Evolutionary conservation across 371 early-diverging fungal species (phyloP).

Genomic region (Dichotomocladium elegans): DNA sequence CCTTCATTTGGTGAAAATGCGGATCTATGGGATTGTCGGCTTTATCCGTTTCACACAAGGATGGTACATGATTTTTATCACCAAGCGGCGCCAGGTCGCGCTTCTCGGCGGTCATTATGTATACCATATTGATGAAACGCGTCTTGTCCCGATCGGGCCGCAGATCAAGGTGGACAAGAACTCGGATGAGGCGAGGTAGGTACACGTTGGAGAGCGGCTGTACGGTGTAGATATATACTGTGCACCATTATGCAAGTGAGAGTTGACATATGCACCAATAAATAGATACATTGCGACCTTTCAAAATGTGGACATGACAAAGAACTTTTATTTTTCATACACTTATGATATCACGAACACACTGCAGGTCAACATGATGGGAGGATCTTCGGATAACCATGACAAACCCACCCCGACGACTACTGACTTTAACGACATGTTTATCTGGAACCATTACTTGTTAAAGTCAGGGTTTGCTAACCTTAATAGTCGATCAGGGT

Average conservation of each 20-base stretch:
- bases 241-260: not conserved
- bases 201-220: too few relatives aligned
- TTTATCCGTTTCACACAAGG: conserved; percentile 92
- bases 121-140: conserved; percentile 91
- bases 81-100: conserved; percentile 84
- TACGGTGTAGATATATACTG: not conserved
- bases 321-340: conserved; percentile 90
- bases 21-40: conserved; percentile 52
- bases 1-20: conserved; percentile 58
- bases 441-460: conserved; percentile 94
- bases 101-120: conserved; percentile 93
- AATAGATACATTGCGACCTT: conserved; percentile 74
- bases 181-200: conserved; percentile 73
- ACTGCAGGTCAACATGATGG: conserved; percentile 88
- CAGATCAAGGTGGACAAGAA: conserved; percentile 70
- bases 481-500: conserved; percentile 65
- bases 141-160: conserved; percentile 67
- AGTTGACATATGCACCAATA: not conserved
- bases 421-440: conserved; percentile 72
- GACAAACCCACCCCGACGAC: conserved; percentile 1
- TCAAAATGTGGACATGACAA: conserved; percentile 76
- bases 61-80: conserved; percentile 89
- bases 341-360: conserved; percentile 93
- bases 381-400: conserved; percentile 14
- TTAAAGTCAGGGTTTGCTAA: conserved; percentile 67